A percentile compares a stretch with the other conserved stretches of the same genome.
phyloP scores from a whole-genome alignment of 2,329 filamentous ascomycete genomes.

The Lasiodiplodia citricola region DNA sequence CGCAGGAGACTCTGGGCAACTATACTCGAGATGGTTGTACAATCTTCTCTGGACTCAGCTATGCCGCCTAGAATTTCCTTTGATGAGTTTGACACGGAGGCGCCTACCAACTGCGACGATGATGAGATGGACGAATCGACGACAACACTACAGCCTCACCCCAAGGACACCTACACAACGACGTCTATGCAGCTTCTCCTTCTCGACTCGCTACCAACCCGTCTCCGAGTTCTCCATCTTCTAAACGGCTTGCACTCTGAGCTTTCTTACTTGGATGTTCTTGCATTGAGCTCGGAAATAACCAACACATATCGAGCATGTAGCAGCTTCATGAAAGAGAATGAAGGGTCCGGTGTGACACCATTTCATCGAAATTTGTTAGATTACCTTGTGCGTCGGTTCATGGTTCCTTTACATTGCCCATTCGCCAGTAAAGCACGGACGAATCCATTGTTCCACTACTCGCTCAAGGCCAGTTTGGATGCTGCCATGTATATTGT shows the following conservation, averaged over 20 bases:
- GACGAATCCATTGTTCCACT: constrained; percentile 54
- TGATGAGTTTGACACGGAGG: constrained; percentile 40
- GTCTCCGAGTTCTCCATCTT: constrained; percentile 30
- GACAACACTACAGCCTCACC: constrained; percentile 25
- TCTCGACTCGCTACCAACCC: constrained; percentile 28
- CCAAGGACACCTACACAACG: not conserved
- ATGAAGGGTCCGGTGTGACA: constrained; percentile 1
- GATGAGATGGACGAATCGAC: constrained; percentile 32
- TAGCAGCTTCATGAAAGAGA: not conserved
- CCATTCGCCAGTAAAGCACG: constrained; percentile 52
- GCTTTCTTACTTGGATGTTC: constrained; percentile 38
- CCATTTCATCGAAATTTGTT: constrained; percentile 50
- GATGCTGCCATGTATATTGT: not conserved
- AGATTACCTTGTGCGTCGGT: constrained; percentile 59
- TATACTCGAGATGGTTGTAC: constrained; percentile 48
- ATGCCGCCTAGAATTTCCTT: constrained; percentile 36
- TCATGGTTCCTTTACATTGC: constrained; percentile 61
- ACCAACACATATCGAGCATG: constrained; percentile 32
- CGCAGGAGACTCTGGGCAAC: constrained; percentile 53
- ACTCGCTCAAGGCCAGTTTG: constrained; percentile 54
- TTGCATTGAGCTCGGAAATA: constrained; percentile 37
- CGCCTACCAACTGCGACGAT: constrained; percentile 32
- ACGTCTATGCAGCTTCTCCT: constrained; percentile 31
- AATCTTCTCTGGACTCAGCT: constrained; percentile 32
- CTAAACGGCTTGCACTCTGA: constrained; percentile 41